phyloP scores from a whole-genome alignment of 2,329 filamentous ascomycete genomes.

The Pezicula carpinea region DNA sequence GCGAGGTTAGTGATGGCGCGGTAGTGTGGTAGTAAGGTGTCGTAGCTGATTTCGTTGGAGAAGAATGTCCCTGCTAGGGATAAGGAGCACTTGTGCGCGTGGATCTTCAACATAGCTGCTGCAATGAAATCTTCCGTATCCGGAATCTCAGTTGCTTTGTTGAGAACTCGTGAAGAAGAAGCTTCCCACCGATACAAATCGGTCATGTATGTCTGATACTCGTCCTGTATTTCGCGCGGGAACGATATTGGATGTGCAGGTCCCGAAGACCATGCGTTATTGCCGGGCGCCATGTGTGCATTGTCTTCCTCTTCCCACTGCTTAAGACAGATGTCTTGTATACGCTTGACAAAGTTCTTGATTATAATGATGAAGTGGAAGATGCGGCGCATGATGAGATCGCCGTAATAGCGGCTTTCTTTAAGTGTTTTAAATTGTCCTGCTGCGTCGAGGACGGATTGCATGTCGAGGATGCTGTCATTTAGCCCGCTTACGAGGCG shows the following conservation, averaged over 20 bases:
- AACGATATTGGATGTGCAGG: too few species aligned
- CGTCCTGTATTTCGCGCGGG: not conserved
- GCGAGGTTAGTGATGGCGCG: constrained; percentile 3
- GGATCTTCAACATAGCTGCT: constrained; percentile 1
- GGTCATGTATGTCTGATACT: not conserved
- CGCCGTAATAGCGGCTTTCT: not conserved
- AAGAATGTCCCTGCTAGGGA: constrained; percentile 10
- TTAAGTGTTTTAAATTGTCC: not conserved
- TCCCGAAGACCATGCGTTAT: not conserved
- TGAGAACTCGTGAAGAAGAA: not conserved
- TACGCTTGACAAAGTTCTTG: not conserved
- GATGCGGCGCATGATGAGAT: constrained; percentile 4
- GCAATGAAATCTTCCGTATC: not conserved
- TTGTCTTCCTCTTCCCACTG: not conserved
- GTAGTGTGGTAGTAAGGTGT: constrained; percentile 11
- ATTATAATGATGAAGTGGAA: constrained; percentile 3
- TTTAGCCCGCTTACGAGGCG: not conserved
- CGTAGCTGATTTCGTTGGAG: constrained; percentile 11
- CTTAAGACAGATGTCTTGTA: not conserved
- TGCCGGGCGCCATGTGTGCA: not conserved
- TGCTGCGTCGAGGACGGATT: too few species aligned
- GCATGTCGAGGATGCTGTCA: constrained; percentile 1
- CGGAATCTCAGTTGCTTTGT: constrained; percentile 1
- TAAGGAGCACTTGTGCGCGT: constrained; percentile 5
- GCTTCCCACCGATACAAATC: not conserved